Conservation (phyloP, 73 alveolate genomes). For the Paraurostyla sp. region DNA sequence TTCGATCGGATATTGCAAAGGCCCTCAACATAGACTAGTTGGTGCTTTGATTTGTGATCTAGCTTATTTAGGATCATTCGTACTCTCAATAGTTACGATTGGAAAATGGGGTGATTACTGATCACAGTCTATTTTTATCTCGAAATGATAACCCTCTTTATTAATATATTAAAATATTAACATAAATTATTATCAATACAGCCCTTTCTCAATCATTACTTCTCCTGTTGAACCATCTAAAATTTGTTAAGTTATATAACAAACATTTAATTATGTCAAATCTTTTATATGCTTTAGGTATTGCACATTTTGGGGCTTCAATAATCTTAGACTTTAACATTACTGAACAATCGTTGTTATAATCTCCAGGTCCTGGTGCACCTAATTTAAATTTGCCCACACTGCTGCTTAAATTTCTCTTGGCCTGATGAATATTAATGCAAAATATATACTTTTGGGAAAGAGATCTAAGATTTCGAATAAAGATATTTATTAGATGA, state of each 20-base stretch:
- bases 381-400: background rate
- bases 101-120: background rate
- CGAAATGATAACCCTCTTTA: background rate
- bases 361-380: slow-evolving; percentile 53
- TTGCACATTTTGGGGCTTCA: slow-evolving; percentile 31
- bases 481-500: background rate
- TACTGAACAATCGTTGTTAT: background rate
- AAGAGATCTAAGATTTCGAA: background rate
- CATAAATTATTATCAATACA: background rate
- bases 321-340: background rate
- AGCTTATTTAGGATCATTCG: slow-evolving; percentile 19
- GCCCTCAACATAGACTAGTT: slow-evolving; percentile 23
- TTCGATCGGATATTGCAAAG: slow-evolving; percentile 25
- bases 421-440: slow-evolving; percentile 3
- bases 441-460: background rate
- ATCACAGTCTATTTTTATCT: background rate
- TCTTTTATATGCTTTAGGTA: slow-evolving; percentile 32
- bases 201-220: slow-evolving; percentile 1
- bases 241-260: background rate
- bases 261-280: slow-evolving; percentile 35
- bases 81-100: slow-evolving; percentile 37
- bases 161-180: background rate
- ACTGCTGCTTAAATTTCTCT: background rate
- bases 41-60: slow-evolving; percentile 46
- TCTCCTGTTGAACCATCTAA: slow-evolving; percentile 16